Conservation (phyloP, 2,329 filamentous ascomycete genomes). For the Penicillium sp. region DNA sequence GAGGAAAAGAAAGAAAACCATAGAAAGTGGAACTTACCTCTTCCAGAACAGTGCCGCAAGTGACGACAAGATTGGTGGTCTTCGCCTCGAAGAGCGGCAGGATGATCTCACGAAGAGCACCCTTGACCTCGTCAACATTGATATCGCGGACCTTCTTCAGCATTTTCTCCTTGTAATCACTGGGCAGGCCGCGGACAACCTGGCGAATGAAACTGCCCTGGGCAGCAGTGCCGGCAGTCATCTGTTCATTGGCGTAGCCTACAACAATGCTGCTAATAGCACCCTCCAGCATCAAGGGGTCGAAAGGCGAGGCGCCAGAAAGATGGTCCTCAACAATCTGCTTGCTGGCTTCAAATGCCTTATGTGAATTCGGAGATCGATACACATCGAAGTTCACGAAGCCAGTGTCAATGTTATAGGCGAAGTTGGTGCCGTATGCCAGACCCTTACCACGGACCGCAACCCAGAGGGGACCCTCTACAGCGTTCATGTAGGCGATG, state of each 20-base stretch:
- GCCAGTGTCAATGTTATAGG: slow-evolving; percentile 76
- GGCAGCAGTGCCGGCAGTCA: slow-evolving; percentile 81
- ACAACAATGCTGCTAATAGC: slow-evolving; percentile 90
- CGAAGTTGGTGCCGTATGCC: slow-evolving; percentile 85
- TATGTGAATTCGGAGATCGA: slow-evolving; percentile 84
- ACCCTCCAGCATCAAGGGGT: slow-evolving; percentile 82
- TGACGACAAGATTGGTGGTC: slow-evolving; percentile 83
- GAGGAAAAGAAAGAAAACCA: not conserved
- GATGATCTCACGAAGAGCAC: slow-evolving; percentile 73
- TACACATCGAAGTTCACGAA: slow-evolving; percentile 85
- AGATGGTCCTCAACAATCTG: slow-evolving; percentile 76
- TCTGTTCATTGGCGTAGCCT: slow-evolving; percentile 82
- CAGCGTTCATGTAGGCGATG: slow-evolving; percentile 85
- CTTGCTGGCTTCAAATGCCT: slow-evolving; percentile 78
- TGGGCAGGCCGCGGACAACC: slow-evolving; percentile 75
- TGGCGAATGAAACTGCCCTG: slow-evolving; percentile 80
- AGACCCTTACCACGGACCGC: slow-evolving; percentile 91
- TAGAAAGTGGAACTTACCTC: slow-evolving; percentile 70
- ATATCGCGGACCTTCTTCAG: slow-evolving; percentile 78
- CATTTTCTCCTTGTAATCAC: slow-evolving; percentile 77
- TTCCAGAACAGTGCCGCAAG: slow-evolving; percentile 81
- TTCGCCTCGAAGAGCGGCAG: slow-evolving; percentile 79
- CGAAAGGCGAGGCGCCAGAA: slow-evolving; percentile 71
- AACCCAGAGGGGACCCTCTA: slow-evolving; percentile 93
- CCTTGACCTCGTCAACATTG: slow-evolving; percentile 74